Percentiles rank a stretch among this genome's conserved stretches.
Conservation (phyloP, 169 alveolate species). For the Eimeria nieschulzi region DNA sequence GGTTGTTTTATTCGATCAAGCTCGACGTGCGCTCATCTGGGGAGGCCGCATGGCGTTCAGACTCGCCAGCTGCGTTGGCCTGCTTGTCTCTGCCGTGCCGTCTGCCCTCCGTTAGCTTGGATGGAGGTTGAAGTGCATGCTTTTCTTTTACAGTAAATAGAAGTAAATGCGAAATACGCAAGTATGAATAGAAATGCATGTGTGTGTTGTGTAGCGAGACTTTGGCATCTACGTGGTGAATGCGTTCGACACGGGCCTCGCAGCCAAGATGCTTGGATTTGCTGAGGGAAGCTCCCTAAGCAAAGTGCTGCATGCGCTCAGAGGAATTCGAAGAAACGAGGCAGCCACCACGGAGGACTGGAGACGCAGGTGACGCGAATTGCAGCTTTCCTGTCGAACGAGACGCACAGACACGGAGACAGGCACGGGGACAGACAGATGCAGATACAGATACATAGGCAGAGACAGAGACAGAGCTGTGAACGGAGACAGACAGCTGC, state of each 20-base stretch:
- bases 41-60: too few species aligned
- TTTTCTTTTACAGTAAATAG: too few species aligned
- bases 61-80: too few species aligned
- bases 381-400: not conserved
- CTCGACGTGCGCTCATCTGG: too few species aligned
- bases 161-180: too few species aligned
- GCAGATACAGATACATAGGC: not conserved
- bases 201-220: conserved; percentile 86
- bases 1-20: too few species aligned
- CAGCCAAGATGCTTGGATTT: conserved; percentile 87
- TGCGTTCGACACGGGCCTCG: conserved; percentile 93
- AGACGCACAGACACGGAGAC: not conserved
- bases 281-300: conserved; percentile 78
- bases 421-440: not conserved
- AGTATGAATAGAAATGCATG: conserved; percentile 63
- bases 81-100: too few species aligned
- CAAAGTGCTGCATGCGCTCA: not conserved
- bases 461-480: not conserved
- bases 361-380: not conserved
- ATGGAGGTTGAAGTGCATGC: too few species aligned
- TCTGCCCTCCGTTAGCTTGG: too few species aligned
- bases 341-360: not conserved
- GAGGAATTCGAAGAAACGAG: not conserved
- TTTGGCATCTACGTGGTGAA: conserved; percentile 91
- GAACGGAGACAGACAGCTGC: not conserved